Conservation (phyloP, 2,329 filamentous ascomycete genomes). For the Cladosporium sp. region DNA sequence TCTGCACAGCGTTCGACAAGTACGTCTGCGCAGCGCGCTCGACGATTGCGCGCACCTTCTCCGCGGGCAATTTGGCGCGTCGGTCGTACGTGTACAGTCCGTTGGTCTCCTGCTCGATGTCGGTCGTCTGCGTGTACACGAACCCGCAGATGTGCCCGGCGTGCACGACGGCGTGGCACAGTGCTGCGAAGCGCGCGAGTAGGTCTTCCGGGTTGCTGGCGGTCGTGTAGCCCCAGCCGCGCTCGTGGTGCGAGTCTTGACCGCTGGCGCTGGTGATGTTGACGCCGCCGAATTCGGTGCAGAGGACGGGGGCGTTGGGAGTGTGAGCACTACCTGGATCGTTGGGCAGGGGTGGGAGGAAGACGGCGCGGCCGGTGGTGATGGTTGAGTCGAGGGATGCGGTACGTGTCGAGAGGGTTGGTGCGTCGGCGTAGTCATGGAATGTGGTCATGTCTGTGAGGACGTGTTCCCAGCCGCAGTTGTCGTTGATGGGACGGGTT, state of each 20-base stretch:
- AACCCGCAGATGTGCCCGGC: constrained; percentile 61
- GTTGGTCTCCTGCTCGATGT: constrained; percentile 69
- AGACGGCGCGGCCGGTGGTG: constrained; percentile 57
- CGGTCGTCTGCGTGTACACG: constrained; percentile 64
- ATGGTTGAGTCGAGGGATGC: constrained; percentile 56
- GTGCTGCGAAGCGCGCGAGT: constrained; percentile 57
- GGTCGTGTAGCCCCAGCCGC: constrained; percentile 69
- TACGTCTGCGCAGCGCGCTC: constrained; percentile 54
- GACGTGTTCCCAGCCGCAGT: constrained; percentile 72
- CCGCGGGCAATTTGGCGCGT: constrained; percentile 59
- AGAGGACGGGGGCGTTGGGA: constrained; percentile 61
- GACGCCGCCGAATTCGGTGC: constrained; percentile 68
- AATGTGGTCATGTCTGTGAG: constrained; percentile 65
- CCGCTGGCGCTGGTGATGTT: constrained; percentile 56
- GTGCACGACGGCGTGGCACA: constrained; percentile 59
- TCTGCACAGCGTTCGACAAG: background rate
- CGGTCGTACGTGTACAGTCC: constrained; percentile 65
- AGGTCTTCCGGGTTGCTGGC: constrained; percentile 61
- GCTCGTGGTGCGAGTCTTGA: constrained; percentile 17
- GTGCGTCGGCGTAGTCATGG: constrained; percentile 65
- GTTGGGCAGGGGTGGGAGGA: constrained; percentile 47
- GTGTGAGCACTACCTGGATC: constrained; percentile 55
- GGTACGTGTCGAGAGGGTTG: constrained; percentile 58
- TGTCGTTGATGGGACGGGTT: constrained; percentile 67
- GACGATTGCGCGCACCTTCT: constrained; percentile 59